A percentile compares a stretch with the other conserved stretches of the same genome.
Evolutionary conservation across 1,284 basidiomycete species (phyloP).

Genomic region (Boletus smithii): DNA sequence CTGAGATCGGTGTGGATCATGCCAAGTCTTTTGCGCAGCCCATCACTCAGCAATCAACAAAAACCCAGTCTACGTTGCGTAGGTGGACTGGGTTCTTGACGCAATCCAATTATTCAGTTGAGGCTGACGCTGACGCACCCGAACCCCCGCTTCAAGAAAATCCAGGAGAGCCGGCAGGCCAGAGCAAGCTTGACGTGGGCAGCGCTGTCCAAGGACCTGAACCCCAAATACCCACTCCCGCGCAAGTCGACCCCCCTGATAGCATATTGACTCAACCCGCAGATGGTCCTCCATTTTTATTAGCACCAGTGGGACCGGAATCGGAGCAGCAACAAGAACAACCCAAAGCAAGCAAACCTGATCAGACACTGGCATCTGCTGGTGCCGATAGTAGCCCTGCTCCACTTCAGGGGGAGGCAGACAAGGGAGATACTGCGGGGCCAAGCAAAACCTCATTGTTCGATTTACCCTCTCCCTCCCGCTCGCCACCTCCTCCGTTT

Average conservation of each 20-base stretch:
- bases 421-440: not conserved
- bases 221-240: constrained; percentile 16
- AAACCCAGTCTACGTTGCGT: constrained; percentile 5
- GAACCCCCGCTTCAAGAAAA: constrained; percentile 9
- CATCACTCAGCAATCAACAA: constrained; percentile 6
- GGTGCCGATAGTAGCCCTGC: constrained; percentile 15
- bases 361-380: constrained; percentile 1
- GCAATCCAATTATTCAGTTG: constrained; percentile 1
- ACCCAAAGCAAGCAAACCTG: constrained; percentile 1
- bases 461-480: constrained; percentile 9
- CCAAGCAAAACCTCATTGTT: constrained; percentile 5
- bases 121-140: not conserved
- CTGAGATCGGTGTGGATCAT: constrained; percentile 24
- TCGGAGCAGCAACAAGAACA: constrained; percentile 3
- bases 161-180: not conserved
- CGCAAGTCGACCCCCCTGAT: constrained; percentile 26
- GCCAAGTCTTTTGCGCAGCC: constrained; percentile 10
- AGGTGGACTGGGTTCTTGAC: not conserved
- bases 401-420: not conserved
- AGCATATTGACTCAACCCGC: constrained; percentile 17
- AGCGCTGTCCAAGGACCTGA: constrained; percentile 8
- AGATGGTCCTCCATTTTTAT: constrained; percentile 7
- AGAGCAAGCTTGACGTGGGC: constrained; percentile 7
- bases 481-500: constrained; percentile 30
- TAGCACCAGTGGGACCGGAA: not conserved